These are phyloP conservation scores for Colletotrichum incanum DNA, from an alignment of 2,329 filamentous ascomycete genomes.

Conservation along the genomic window DNA sequence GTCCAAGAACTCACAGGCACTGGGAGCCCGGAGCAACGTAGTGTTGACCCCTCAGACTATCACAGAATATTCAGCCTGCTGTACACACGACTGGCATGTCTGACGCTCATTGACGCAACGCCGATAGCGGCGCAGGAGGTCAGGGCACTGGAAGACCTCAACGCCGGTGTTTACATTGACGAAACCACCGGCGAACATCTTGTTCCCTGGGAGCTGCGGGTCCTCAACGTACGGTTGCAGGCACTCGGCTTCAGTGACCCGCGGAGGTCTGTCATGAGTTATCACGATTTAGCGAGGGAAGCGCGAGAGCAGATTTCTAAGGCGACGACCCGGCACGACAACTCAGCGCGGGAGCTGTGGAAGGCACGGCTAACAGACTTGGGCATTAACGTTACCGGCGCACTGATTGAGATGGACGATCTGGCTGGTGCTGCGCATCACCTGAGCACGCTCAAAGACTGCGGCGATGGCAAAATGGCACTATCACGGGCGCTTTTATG, in stretches of 20 bases:
- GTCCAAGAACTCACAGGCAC: conserved; percentile 70
- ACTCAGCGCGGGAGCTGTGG: conserved; percentile 77
- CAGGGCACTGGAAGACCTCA: conserved; percentile 75
- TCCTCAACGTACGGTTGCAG: conserved; percentile 87
- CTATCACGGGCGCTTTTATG: conserved; percentile 77
- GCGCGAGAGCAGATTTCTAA: conserved; percentile 74
- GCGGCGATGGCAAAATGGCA: conserved; percentile 58
- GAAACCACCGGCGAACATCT: conserved; percentile 72
- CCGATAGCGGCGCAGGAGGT: conserved; percentile 79
- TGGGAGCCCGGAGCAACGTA: conserved; percentile 35
- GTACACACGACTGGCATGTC: conserved; percentile 85
- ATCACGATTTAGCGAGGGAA: conserved; percentile 89
- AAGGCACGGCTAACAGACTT: conserved; percentile 80
- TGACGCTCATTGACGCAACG: conserved; percentile 83
- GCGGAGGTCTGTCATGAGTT: conserved; percentile 87
- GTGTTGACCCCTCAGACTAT: conserved; percentile 69
- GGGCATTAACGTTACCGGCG: conserved; percentile 76
- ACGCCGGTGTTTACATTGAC: conserved; percentile 70
- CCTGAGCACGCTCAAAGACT: conserved; percentile 70
- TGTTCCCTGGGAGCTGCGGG: conserved; percentile 89
- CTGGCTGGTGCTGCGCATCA: conserved; percentile 84
- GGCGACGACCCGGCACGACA: conserved; percentile 61
- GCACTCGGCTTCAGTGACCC: conserved; percentile 89
- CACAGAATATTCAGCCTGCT: conserved; percentile 81
- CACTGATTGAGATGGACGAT: conserved; percentile 90